A percentile compares a stretch with the other conserved stretches of the same genome.
phyloP scores from a whole-genome alignment of 108 stramenopile species.

The Hondaea fermentalgiana region DNA sequence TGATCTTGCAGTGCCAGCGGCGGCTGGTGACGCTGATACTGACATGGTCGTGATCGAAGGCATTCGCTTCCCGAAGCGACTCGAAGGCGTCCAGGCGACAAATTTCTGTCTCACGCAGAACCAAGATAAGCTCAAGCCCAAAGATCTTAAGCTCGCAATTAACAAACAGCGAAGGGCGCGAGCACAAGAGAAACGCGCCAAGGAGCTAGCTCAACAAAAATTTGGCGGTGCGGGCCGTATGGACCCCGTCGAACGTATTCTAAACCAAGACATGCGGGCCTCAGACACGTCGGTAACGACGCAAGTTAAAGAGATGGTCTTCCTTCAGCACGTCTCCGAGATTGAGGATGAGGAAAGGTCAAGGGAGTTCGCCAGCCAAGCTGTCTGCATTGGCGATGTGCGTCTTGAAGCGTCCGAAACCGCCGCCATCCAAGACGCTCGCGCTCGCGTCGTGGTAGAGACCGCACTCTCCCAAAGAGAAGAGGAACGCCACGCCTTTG shows the following conservation, averaged over 20 bases:
- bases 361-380: constrained; percentile 34
- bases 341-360: constrained; percentile 35
- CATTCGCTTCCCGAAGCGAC: constrained; percentile 29
- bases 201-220: not conserved
- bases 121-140: constrained; percentile 46
- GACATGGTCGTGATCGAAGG: constrained; percentile 36
- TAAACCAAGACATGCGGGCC: not conserved
- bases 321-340: constrained; percentile 39
- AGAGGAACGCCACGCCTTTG: not conserved
- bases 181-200: not conserved
- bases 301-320: constrained; percentile 47
- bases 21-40: not conserved
- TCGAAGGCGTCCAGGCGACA: constrained; percentile 27
- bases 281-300: not conserved
- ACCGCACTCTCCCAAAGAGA: not conserved
- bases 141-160: constrained; percentile 51
- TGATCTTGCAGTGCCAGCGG: too few relatives aligned
- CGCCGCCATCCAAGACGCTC: not conserved
- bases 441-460: not conserved
- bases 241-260: not conserved
- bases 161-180: constrained; percentile 26
- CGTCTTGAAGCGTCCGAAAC: constrained; percentile 27
- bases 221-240: not conserved
- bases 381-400: constrained; percentile 33
- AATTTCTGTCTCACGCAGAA: constrained; percentile 50